Evolutionary conservation across 2,329 filamentous ascomycete species (phyloP), one percentile per base, ranked within the genome.

Genomic region (Graphilbum ipis-grandicollis): DNA sequence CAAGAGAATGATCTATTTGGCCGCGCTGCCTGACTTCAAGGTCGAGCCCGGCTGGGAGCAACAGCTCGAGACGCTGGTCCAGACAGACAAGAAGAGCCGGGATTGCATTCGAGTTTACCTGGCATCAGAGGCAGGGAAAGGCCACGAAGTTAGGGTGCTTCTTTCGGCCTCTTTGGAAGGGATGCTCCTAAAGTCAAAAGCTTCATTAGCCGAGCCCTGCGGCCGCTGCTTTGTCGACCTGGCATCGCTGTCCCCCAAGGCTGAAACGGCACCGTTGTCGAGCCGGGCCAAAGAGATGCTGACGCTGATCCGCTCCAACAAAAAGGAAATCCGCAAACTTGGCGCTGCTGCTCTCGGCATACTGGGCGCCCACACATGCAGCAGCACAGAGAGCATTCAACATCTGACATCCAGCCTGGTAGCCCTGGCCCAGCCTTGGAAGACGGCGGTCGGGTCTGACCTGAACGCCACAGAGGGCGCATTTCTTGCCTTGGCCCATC

Each of bases 31-130:
- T 29, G 43, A 66, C 34, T 60, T 66, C 39, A 65, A 68, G 9
- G 53, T 84, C 19, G 79, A 88, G 46, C 74, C 79, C 33, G 81
- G 88, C 43, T 96, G 90, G 90, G 79, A 85, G 51, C 66, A 76
- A 33, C 78, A 79, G 45, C 62, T 96, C 3, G 79, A 86, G 45
- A 71, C 75, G 2, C 65, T 79, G 7, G 63, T 90, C 22, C 68
- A 74, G 30, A 80, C 77, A 5, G 79, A 88, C 48, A 65, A 78
- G 40, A 59, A 65, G 33, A 72, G 73, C 10, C 68, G 82, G 30
- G 55, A 65, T 19, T 64, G 65, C 6, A 64, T 85, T 38, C 68
- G 65, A 38, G 48, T 50, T 1, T 72, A 77, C 43, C 49, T 79
- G 40, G 48, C 56, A n/a, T n/a, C n/a, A n/a, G n/a, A n/a, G 38